Evolutionary conservation across 2,329 filamentous ascomycete genomes (phyloP).

Genomic region (Talaromyces sp.): DNA sequence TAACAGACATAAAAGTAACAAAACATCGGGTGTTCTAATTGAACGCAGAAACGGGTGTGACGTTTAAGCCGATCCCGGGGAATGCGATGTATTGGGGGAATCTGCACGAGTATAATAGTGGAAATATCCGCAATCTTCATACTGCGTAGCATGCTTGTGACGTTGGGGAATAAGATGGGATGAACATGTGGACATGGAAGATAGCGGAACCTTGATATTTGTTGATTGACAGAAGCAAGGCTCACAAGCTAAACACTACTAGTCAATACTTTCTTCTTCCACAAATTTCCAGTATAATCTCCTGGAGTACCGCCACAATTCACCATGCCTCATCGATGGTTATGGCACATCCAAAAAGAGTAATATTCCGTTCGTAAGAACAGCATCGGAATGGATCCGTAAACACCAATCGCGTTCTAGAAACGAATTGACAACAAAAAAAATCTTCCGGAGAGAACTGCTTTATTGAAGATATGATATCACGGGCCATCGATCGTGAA

Average conservation of each 20-base stretch:
- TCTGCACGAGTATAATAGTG: constrained; percentile 32
- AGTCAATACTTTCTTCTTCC: not conserved
- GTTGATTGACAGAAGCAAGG: not conserved
- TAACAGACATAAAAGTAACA: no score
- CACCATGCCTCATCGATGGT: no score
- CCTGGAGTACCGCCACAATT: no score
- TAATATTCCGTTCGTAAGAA: no score
- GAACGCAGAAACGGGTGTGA: constrained; percentile 39
- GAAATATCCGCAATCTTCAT: constrained; percentile 44
- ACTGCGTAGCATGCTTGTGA: constrained; percentile 41
- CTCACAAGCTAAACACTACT: not conserved
- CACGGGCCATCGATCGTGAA: no score
- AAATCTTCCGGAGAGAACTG: no score
- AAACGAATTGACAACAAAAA: no score
- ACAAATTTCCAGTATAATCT: no score
- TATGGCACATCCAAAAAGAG: no score
- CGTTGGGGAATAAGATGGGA: constrained; percentile 44
- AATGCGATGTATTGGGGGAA: constrained; percentile 50
- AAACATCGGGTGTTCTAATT: constrained; percentile 1
- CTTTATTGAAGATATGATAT: no score
- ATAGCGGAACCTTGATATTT: not conserved
- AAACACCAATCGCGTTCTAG: no score
- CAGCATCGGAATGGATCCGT: no score
- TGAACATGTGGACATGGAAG: constrained; percentile 48
- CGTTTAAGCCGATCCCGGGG: constrained; percentile 44